Evolutionary conservation across 2,329 filamentous ascomycete species (phyloP).

Genomic region (Tolypocladium sp.): DNA sequence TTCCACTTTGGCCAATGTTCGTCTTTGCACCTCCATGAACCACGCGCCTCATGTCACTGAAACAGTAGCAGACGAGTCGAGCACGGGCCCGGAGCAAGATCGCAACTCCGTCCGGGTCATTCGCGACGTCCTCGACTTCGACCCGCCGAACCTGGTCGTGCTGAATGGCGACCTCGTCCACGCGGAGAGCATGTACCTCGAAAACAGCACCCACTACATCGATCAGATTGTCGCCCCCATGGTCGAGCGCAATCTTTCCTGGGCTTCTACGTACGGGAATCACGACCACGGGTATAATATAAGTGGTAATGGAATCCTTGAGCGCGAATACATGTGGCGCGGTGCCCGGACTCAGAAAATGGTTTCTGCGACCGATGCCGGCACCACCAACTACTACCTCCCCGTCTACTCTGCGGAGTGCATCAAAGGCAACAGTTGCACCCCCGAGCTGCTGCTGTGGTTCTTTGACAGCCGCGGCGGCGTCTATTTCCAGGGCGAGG

Average conservation of each 20-base stretch:
- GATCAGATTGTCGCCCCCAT: constrained; percentile 52
- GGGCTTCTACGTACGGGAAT: constrained; percentile 65
- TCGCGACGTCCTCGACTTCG: constrained; percentile 44
- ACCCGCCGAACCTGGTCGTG: constrained; percentile 52
- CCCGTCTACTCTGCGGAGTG: constrained; percentile 31
- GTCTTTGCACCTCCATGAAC: constrained; percentile 5
- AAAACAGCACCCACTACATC: constrained; percentile 47
- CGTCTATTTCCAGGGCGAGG: constrained; percentile 32
- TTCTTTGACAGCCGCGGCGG: constrained; percentile 65
- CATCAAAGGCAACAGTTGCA: constrained; percentile 15
- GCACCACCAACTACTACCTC: constrained; percentile 38
- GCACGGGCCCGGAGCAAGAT: constrained; percentile 38
- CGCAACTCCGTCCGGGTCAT: constrained; percentile 47
- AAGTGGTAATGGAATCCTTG: constrained; percentile 33
- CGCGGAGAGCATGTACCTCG: constrained; percentile 49
- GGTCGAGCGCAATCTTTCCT: constrained; percentile 42
- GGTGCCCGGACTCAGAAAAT: constrained; percentile 31
- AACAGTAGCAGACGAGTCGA: neutral
- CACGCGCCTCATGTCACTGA: neutral
- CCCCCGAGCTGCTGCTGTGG: constrained; percentile 48
- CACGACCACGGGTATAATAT: constrained; percentile 56
- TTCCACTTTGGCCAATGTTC: constrained; percentile 62
- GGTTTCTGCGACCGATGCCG: constrained; percentile 24
- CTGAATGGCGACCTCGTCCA: constrained; percentile 66
- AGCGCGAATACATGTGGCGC: constrained; percentile 27